Evolutionary conservation across 2,329 filamentous ascomycete genomes (phyloP).

Genomic region (Neopestalotiopsis clavispora): DNA sequence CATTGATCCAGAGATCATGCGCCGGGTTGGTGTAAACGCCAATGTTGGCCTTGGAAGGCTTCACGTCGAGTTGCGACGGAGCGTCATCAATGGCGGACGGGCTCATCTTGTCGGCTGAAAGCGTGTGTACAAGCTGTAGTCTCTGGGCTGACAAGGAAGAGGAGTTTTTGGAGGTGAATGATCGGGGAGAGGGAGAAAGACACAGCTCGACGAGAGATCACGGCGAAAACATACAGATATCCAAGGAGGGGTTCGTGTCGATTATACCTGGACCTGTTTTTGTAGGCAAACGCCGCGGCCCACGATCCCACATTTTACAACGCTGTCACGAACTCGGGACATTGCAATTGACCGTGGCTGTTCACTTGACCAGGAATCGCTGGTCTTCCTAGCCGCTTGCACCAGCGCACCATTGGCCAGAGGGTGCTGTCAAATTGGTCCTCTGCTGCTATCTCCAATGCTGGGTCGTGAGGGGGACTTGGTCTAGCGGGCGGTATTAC

Average conservation of each 20-base stretch:
- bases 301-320: slow-evolving; percentile 10
- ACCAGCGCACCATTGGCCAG: slow-evolving; percentile 1
- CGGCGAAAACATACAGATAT: neutral
- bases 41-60: slow-evolving; percentile 81
- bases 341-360: neutral
- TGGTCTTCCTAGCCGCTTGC: neutral
- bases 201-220: neutral
- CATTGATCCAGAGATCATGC: slow-evolving; percentile 88
- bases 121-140: neutral
- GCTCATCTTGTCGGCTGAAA: slow-evolving; percentile 16
- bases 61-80: slow-evolving; percentile 9
- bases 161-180: neutral
- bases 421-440: neutral
- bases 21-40: slow-evolving; percentile 94
- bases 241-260: slow-evolving; percentile 2
- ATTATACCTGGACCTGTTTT: slow-evolving; percentile 6
- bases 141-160: neutral
- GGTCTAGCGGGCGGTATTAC: neutral
- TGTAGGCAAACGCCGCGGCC: neutral
- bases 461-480: slow-evolving; percentile 9
- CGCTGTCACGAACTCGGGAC: slow-evolving; percentile 14
- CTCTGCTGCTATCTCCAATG: neutral
- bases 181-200: neutral
- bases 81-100: slow-evolving; percentile 16
- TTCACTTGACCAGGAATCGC: neutral